Evolutionary conservation across 129 eudicot genomes (phyloP).

Genomic region (Lactuca saligna): DNA sequence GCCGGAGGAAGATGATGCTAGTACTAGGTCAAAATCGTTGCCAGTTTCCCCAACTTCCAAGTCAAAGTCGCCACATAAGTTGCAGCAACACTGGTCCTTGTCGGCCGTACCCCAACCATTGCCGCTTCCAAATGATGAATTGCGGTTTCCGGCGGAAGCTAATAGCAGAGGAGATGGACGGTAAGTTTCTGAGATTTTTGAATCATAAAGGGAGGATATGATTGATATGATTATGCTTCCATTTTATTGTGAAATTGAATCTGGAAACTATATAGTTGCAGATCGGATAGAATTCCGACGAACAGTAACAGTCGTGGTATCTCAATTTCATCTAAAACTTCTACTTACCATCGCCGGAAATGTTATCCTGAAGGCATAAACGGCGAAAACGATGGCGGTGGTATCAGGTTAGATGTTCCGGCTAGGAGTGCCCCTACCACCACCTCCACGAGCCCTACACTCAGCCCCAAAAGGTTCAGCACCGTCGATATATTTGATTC

Average conservation of each 20-base stretch:
- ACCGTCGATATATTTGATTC: conserved; percentile 48
- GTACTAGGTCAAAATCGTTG: conserved; percentile 37
- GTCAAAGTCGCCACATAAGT: conserved; percentile 25
- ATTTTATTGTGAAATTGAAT: not conserved
- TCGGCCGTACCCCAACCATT: conserved; percentile 76
- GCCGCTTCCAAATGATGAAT: conserved; percentile 65
- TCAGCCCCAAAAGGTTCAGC: conserved; percentile 67
- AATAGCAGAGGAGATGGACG: conserved; percentile 26
- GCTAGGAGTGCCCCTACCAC: conserved; percentile 76
- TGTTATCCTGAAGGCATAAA: conserved; percentile 37
- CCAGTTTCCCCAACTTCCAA: conserved; percentile 56
- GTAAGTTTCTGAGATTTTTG: conserved; percentile 16
- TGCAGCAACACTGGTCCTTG: conserved; percentile 51
- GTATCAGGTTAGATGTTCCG: conserved; percentile 55
- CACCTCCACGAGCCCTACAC: conserved; percentile 65
- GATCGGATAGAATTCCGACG: conserved; percentile 30
- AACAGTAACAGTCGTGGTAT: conserved; percentile 28
- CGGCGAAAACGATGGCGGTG: conserved; percentile 28
- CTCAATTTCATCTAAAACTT: conserved; percentile 36
- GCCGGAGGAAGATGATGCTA: conserved; percentile 16
- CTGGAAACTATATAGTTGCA: conserved; percentile 33
- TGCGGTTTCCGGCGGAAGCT: conserved; percentile 29
- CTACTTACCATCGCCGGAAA: conserved; percentile 58
- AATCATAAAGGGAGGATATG: not conserved
- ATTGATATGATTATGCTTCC: not conserved